These are phyloP conservation scores for Plasmodium adleri DNA, from an alignment of 169 alveolate species.

Conservation along the genomic window DNA sequence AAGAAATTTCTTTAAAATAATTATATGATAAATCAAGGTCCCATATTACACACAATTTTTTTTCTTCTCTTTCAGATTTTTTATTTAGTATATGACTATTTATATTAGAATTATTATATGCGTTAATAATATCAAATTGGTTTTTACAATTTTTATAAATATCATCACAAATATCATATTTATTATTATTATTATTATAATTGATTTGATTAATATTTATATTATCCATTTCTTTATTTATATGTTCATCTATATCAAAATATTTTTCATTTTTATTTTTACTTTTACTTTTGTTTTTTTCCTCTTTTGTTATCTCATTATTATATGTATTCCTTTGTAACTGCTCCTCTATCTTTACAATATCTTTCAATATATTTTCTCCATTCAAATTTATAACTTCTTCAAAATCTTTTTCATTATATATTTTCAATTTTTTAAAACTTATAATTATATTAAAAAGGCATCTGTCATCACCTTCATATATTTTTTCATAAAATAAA, in stretches of 20 bases:
- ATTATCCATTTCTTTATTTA: background rate
- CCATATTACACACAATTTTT: slow-evolving; percentile 3
- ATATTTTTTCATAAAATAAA: background rate
- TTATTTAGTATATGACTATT: background rate
- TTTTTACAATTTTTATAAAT: too few relatives aligned
- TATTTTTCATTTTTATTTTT: background rate
- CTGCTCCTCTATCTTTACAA: background rate
- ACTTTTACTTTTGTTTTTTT: background rate
- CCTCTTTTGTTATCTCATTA: too few relatives aligned
- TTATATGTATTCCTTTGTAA: background rate
- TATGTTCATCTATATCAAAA: background rate
- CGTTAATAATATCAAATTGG: too few relatives aligned
- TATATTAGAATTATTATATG: too few relatives aligned
- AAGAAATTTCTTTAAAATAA: slow-evolving; percentile 16
- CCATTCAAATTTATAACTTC: background rate
- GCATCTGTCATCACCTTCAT: background rate
- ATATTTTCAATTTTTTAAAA: background rate
- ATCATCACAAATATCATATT: background rate
- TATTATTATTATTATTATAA: background rate
- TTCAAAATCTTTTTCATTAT: background rate
- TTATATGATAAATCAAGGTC: slow-evolving; percentile 42
- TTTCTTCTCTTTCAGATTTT: background rate
- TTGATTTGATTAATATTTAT: background rate
- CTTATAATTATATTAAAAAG: slow-evolving; percentile 1
- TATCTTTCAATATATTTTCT: background rate